Conservation (phyloP, 2,329 filamentous ascomycete genomes). For the Apiospora aurea region DNA sequence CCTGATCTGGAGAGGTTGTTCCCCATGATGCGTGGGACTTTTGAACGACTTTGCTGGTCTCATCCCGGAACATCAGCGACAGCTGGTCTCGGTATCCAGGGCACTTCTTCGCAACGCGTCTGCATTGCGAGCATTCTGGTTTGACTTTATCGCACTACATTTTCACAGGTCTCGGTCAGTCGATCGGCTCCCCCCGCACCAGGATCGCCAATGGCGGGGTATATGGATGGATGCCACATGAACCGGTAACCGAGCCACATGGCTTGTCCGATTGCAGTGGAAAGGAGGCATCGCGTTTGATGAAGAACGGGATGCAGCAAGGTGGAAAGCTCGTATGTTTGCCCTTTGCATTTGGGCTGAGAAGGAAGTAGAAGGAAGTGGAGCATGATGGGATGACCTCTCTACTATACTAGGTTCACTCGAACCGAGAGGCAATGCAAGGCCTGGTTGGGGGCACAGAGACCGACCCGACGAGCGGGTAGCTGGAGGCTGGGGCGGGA, state of each 20-base stretch:
- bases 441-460: slow-evolving; percentile 15
- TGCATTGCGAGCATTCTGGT: slow-evolving; percentile 69
- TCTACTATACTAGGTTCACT: slow-evolving; percentile 8
- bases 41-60: slow-evolving; percentile 67
- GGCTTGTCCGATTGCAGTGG: slow-evolving; percentile 23
- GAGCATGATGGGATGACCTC: slow-evolving; percentile 1
- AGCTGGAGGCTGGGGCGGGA: slow-evolving; percentile 15
- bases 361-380: slow-evolving; percentile 1
- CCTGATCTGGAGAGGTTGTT: slow-evolving; percentile 37
- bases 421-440: not conserved
- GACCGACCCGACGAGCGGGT: slow-evolving; percentile 8
- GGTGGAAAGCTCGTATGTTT: not conserved
- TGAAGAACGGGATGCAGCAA: not conserved
- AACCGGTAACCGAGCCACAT: not conserved
- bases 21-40: slow-evolving; percentile 64
- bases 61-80: slow-evolving; percentile 71
- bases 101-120: slow-evolving; percentile 65
- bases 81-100: slow-evolving; percentile 70
- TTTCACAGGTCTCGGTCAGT: slow-evolving; percentile 11
- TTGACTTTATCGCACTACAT: slow-evolving; percentile 65
- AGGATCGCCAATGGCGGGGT: slow-evolving; percentile 22
- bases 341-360: not conserved
- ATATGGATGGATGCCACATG: not conserved
- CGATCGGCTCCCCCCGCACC: slow-evolving; percentile 24
- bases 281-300: not conserved